A percentile compares a stretch with the other conserved stretches of the same genome.
These are phyloP conservation scores for Neurospora sp. DNA, from an alignment of 495 filamentous ascomycete genomes.

Conservation along the genomic window DNA sequence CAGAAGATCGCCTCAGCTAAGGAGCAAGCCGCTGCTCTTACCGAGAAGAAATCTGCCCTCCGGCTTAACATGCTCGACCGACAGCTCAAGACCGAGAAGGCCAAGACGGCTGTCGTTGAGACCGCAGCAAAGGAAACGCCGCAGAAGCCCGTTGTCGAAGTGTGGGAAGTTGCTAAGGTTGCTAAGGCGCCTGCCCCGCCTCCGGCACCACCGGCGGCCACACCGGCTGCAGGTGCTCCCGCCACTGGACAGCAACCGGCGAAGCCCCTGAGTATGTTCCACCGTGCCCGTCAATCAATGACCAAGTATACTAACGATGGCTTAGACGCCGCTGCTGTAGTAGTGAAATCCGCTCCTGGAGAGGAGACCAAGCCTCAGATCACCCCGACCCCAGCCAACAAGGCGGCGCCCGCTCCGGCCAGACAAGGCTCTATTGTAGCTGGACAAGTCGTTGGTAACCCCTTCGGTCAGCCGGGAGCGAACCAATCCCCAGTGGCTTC, in stretches of 20 bases:
- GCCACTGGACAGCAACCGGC: constrained; percentile 3
- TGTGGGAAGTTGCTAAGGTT: constrained; percentile 70
- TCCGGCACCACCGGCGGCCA: constrained; percentile 20
- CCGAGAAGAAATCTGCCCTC: constrained; percentile 53
- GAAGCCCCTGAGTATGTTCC: background rate
- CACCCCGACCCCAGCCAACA: background rate
- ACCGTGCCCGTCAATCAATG: background rate
- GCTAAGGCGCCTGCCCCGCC: constrained; percentile 50
- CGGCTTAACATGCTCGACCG: constrained; percentile 76
- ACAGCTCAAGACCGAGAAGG: constrained; percentile 49
- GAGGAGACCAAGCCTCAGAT: constrained; percentile 13
- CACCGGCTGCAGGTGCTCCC: constrained; percentile 18
- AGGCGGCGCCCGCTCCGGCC: background rate
- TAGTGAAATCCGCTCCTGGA: constrained; percentile 8
- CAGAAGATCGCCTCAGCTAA: constrained; percentile 41
- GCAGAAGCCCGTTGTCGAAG: constrained; percentile 66
- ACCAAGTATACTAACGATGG: constrained; percentile 10
- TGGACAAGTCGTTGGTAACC: constrained; percentile 7
- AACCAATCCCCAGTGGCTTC: background rate
- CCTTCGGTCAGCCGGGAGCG: constrained; percentile 12
- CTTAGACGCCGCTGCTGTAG: constrained; percentile 6
- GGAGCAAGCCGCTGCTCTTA: constrained; percentile 44
- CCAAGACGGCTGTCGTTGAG: constrained; percentile 68
- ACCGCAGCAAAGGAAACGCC: constrained; percentile 77
- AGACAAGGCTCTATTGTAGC: background rate